Evolutionary conservation across 306 rosid species (phyloP).

Genomic region (Quercus wislizeni): DNA sequence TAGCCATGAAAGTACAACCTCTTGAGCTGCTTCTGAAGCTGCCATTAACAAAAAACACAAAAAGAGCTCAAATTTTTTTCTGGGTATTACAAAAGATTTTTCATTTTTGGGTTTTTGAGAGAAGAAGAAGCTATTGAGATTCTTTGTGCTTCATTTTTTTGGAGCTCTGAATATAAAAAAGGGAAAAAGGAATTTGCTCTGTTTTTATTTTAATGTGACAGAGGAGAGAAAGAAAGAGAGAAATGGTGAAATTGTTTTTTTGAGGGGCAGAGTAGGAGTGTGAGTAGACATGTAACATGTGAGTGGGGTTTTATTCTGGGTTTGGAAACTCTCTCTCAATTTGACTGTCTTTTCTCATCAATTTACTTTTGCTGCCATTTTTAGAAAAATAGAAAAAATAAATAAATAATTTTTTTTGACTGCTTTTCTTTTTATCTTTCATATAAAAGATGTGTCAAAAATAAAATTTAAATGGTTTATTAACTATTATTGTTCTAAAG

Average conservation of each 20-base stretch:
- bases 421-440: neutral
- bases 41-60: constrained; percentile 35
- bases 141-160: constrained; percentile 25
- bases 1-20: constrained; percentile 76
- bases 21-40: constrained; percentile 55
- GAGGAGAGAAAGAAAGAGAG: constrained; percentile 26
- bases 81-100: neutral
- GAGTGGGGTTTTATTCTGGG: constrained; percentile 47
- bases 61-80: neutral
- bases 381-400: too few species aligned
- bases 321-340: neutral
- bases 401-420: too few species aligned
- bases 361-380: constrained; percentile 42
- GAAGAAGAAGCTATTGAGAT: constrained; percentile 27
- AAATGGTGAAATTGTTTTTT: constrained; percentile 11
- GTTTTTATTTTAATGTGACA: constrained; percentile 43
- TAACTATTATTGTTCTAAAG: accelerated
- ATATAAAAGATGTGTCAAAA: accelerated
- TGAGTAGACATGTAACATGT: constrained; percentile 31
- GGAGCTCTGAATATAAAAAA: neutral
- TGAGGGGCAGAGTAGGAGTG: constrained; percentile 28
- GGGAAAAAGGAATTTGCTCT: constrained; percentile 28
- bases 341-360: constrained; percentile 18
- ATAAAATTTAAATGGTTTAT: accelerated
- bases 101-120: too few species aligned